These are phyloP conservation scores for Caryopteris hybrid DNA, from an alignment of 305 asterid species.

Conservation along the genomic window DNA sequence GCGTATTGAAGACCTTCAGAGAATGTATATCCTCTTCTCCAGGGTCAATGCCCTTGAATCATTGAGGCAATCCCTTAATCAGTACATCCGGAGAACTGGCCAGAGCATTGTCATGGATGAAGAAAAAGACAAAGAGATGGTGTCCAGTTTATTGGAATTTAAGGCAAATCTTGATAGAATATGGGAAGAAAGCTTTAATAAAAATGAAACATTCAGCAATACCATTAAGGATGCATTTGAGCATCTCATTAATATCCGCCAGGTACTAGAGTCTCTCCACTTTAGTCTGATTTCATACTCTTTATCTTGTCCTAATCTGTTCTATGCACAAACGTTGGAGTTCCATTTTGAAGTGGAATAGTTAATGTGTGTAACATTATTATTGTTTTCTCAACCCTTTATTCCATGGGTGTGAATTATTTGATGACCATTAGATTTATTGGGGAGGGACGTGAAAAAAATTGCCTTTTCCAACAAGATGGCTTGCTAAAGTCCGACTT, in stretches of 20 bases:
- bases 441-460: not conserved
- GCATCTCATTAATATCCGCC: constrained; percentile 93
- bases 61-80: constrained; percentile 71
- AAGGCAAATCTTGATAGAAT: constrained; percentile 85
- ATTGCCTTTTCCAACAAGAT: not conserved
- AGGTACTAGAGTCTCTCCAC: constrained; percentile 42
- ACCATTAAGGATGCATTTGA: constrained; percentile 95
- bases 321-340: not conserved
- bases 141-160: constrained; percentile 76
- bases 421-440: not conserved
- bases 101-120: constrained; percentile 92
- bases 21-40: constrained; percentile 67
- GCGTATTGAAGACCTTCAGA: constrained; percentile 87
- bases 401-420: not conserved
- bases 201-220: constrained; percentile 87
- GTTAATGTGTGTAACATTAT: not conserved
- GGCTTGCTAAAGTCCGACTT: too few species aligned
- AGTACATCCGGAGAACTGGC: constrained; percentile 83
- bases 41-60: constrained; percentile 87
- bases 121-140: constrained; percentile 99
- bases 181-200: constrained; percentile 89
- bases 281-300: not conserved
- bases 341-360: not conserved
- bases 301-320: not conserved
- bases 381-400: too few species aligned